Evolutionary conservation across 805 yeast genomes (phyloP).

Genomic region (Kodamaea jinghongensis): DNA sequence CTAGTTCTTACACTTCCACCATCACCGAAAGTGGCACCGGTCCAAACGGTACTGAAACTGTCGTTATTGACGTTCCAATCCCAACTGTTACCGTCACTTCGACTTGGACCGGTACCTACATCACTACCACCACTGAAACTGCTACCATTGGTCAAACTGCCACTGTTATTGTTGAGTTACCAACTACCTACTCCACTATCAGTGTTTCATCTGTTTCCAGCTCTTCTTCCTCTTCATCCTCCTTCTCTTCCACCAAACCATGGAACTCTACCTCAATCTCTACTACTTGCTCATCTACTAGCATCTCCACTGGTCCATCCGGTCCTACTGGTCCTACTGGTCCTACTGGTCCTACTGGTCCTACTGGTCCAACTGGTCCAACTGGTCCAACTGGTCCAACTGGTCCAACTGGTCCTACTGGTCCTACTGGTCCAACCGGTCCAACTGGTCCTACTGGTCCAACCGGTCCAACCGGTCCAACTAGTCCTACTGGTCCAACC

Average conservation of each 20-base stretch:
- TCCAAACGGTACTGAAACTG: conserved; percentile 14
- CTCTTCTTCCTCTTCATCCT: neutral
- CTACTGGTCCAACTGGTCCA: conserved; percentile 4
- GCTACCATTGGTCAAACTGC: conserved; percentile 5
- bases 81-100: conserved; percentile 1
- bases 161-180: conserved; percentile 6
- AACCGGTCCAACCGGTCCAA: neutral
- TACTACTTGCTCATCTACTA: neutral
- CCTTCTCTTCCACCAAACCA: neutral
- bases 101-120: conserved; percentile 2
- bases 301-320: neutral
- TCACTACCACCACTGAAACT: conserved; percentile 2
- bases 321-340: neutral
- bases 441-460: neutral
- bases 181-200: conserved; percentile 7
- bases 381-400: neutral
- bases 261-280: neutral
- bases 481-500: neutral
- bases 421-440: neutral
- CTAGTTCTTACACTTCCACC: conserved; percentile 4
- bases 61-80: conserved; percentile 10
- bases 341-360: neutral
- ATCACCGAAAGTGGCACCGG: conserved; percentile 11
- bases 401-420: neutral
- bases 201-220: conserved; percentile 1